Evolutionary conservation across 225 moss, liverwort and hornwort species (phyloP).

Genomic region (Pleurozium schreberi): DNA sequence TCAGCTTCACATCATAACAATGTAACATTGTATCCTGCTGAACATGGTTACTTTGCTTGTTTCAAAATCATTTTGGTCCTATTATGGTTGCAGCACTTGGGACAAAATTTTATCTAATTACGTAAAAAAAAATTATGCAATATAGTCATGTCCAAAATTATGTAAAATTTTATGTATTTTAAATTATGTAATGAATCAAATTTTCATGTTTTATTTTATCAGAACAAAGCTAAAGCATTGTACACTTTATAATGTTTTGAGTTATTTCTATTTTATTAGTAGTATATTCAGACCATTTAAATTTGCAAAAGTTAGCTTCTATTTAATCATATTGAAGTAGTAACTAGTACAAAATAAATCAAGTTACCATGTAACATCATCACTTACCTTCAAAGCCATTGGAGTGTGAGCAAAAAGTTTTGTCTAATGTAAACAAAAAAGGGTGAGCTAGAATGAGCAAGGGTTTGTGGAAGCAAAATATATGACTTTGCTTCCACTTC

Average conservation of each 20-base stretch:
- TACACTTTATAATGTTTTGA: neutral
- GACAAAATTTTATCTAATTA: neutral
- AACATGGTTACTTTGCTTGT: neutral
- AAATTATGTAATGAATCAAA: neutral
- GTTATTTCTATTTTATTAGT: neutral
- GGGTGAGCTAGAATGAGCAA: rapidly evolving
- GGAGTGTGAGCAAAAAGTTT: rapidly evolving
- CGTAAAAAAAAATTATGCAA: too few relatives aligned
- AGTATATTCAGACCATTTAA: neutral
- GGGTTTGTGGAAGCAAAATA: neutral
- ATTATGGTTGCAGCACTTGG: rapidly evolving
- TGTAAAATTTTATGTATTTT: too few relatives aligned
- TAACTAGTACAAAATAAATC: neutral
- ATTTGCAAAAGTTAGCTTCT: neutral
- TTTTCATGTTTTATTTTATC: neutral
- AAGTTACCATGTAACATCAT: neutral
- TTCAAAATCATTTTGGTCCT: neutral
- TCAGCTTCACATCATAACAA: neutral
- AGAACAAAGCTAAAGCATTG: neutral
- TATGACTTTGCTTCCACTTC: neutral
- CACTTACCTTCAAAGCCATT: neutral
- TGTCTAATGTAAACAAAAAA: neutral
- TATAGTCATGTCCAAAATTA: too few relatives aligned
- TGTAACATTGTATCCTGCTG: too few relatives aligned
- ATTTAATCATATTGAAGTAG: too few relatives aligned